These are phyloP conservation scores for Podospora didyma DNA, from an alignment of 495 filamentous ascomycete genomes.

Conservation along the genomic window DNA sequence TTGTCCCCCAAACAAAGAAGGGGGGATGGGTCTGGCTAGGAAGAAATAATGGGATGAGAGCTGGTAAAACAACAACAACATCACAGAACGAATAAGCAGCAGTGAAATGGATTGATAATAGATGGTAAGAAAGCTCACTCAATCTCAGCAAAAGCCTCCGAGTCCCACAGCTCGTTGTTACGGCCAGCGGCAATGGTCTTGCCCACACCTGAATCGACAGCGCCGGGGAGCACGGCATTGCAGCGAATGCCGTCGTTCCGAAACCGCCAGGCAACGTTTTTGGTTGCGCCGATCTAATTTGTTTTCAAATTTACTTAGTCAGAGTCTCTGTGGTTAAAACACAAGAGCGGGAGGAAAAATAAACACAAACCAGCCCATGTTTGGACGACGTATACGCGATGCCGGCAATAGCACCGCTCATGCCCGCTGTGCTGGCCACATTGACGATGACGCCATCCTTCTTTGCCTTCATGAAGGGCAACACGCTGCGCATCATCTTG, in stretches of 20 bases:
- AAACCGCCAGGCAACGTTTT: constrained; percentile 43
- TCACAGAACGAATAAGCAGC: too few species aligned
- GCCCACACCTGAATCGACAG: constrained; percentile 19
- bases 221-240: constrained; percentile 24
- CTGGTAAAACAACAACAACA: too few species aligned
- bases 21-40: too few species aligned
- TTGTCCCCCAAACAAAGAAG: too few species aligned
- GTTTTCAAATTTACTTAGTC: too few species aligned
- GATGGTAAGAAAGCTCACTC: constrained; percentile 11
- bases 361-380: constrained; percentile 25
- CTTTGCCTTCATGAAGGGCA: constrained; percentile 32
- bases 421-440: constrained; percentile 34
- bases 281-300: constrained; percentile 39
- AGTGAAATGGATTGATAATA: too few species aligned
- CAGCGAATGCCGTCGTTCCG: constrained; percentile 29
- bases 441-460: constrained; percentile 37
- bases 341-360: background rate
- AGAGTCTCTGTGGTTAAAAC: too few species aligned
- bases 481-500: constrained; percentile 34
- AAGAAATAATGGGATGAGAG: too few species aligned
- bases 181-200: constrained; percentile 7
- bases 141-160: constrained; percentile 21
- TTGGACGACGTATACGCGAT: constrained; percentile 39
- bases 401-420: constrained; percentile 34
- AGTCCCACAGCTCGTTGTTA: constrained; percentile 9